Conservation (phyloP, 768 basidiomycete species). For the Rossbeevera mucosa region DNA sequence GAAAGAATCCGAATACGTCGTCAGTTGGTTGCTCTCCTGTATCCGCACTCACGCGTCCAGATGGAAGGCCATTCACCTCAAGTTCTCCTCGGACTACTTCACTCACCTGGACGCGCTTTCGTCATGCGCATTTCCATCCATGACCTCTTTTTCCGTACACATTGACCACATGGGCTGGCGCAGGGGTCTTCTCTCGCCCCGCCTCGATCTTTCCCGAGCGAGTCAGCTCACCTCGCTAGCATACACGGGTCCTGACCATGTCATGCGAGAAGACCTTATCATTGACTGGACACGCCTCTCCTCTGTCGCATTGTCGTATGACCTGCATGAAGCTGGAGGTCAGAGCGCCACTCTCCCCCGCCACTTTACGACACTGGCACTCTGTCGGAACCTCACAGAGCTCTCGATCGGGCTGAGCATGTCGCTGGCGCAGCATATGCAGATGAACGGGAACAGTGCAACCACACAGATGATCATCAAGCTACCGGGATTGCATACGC, state of each 20-base stretch:
- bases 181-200: constrained; percentile 15
- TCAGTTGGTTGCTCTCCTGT: constrained; percentile 17
- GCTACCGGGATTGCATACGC: constrained; percentile 18
- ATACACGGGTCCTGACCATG: constrained; percentile 24
- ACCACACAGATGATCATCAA: constrained; percentile 6
- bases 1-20: constrained; percentile 19
- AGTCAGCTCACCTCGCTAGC: constrained; percentile 17
- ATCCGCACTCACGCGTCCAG: constrained; percentile 17
- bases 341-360: constrained; percentile 19
- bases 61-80: constrained; percentile 25
- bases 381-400: constrained; percentile 18
- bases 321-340: constrained; percentile 24
- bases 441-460: constrained; percentile 5
- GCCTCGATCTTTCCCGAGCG: constrained; percentile 18
- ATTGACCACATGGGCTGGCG: constrained; percentile 29
- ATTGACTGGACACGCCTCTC: constrained; percentile 24
- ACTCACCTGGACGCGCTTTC: constrained; percentile 13
- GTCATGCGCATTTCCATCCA: constrained; percentile 19
- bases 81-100: constrained; percentile 28
- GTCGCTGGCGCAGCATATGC: constrained; percentile 10
- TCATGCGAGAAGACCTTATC: constrained; percentile 19
- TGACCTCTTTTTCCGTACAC: constrained; percentile 21
- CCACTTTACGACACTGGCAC: constrained; percentile 13
- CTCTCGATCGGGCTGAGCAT: constrained; percentile 22
- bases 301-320: constrained; percentile 22